Evolutionary conservation across 1,284 basidiomycete genomes (phyloP), one percentile per base, ranked within the genome.

Genomic region (Malassezia vespertilionis): DNA sequence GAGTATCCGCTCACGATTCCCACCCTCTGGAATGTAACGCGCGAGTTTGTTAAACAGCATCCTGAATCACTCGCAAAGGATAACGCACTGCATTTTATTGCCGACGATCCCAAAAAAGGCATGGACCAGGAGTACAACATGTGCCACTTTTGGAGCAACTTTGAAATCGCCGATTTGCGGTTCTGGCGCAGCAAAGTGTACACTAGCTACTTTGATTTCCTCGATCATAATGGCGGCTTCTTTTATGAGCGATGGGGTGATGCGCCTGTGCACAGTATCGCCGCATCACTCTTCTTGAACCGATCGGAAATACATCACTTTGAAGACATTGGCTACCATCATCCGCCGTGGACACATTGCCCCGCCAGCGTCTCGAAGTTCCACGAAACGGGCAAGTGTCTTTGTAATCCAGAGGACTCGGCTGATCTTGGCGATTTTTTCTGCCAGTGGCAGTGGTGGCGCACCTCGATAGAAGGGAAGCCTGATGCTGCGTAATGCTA

Each of bases 101-200:
- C 80, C n/a, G 78, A 86, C 56, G 76, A 88, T 73, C 75, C 23
- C 81, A 84, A 14, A 73, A 80, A 40, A 75, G 75, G 2, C 84
- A 82, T 57, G 40, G 63, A 62, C 1, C 47, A 56, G 0, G 58
- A 55, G 0, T 69, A 60, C 71, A 89, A 87, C 72, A 73, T 80
- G 31, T 89, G 84, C 63, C 85, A 87, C 61, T 86, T 82, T 80
- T 68, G 71, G 82, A 74, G 34, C 36, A 44, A 58, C 35, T 56
- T 68, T 42, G 86, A 90, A 69, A 86, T 90, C 42, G 85, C 81
- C 8, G 65, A 70, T 33, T 42, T 72, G 76, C 78, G 82, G 54
- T 86, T 89, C 65, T 86, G 83, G 81, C 75, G 86, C 44, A 74
- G 77, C 5, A 77, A 84, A 54, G 79, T 81, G 3, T 90, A 90